Conservation (phyloP, 1,139 yeast genomes). For the Wickerhamomyces sp. region DNA sequence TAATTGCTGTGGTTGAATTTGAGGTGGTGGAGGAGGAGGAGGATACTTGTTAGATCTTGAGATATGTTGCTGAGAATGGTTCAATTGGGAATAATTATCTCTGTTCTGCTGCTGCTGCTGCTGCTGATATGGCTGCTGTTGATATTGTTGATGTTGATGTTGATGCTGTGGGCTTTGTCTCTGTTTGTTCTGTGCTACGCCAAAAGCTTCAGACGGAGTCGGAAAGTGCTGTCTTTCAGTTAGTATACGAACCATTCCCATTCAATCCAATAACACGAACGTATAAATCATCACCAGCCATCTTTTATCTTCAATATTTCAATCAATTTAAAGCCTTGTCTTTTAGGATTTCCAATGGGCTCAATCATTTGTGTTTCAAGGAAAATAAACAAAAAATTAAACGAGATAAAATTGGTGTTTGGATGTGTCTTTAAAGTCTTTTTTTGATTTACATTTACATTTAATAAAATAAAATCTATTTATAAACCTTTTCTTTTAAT, state of each 20-base stretch:
- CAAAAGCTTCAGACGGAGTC: conserved; percentile 28
- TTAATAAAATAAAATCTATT: background rate
- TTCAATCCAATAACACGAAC: conserved; percentile 8
- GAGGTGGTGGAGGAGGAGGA: background rate
- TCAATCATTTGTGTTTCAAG: no score
- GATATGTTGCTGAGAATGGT: conserved; percentile 4
- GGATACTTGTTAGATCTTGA: background rate
- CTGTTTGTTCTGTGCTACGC: conserved; percentile 10
- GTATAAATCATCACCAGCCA: conserved; percentile 22
- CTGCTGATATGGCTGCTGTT: conserved; percentile 3
- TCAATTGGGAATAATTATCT: conserved; percentile 3
- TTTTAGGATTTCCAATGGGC: no score
- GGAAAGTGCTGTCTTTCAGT: conserved; percentile 24
- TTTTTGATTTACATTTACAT: no score
- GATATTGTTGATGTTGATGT: conserved; percentile 4
- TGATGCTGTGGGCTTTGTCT: conserved; percentile 3
- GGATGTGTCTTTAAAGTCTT: no score
- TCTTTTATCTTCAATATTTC: background rate
- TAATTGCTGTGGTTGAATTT: background rate
- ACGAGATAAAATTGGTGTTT: no score
- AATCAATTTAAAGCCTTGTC: no score
- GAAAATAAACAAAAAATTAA: background rate
- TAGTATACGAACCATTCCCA: background rate
- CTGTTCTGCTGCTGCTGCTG: conserved; percentile 5
- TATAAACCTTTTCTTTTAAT: background rate